Base-by-base conservation (phyloP, 495 filamentous ascomycete genomes). In the Trichoderma orchidacearum region DNA sequence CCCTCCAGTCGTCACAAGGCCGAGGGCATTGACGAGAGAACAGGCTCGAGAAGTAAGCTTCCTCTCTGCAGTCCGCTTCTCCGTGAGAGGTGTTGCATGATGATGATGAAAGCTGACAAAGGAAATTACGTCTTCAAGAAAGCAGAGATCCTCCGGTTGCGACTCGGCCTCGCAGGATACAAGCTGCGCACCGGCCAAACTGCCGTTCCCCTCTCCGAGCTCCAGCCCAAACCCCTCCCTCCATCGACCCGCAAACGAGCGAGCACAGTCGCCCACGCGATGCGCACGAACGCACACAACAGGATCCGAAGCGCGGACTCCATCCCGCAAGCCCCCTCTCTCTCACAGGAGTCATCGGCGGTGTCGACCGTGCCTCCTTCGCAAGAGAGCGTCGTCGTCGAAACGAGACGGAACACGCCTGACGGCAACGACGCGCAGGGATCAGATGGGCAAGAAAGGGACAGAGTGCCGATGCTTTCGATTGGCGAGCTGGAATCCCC, bases 141-240 rank as follows among this genome's bases (percentile, higher is more conserved):
- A 70, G 74, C 72, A 45, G 70, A 75, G 60, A 74, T 65, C 56
- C 60, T 80, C 45, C 73, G 74, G n/a, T 61, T 78, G 2, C 71
- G 77, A 25, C 68, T 80, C 21, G 64, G 72, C 1, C 66, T 80
- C 3, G 77, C 77, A 5, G 71, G 62, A 55, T 80, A 80, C 65
- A 80, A 79, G 61, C 70, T 80, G 23, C 69, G 66, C 5, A 80
- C 77, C 1, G 72, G 72, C 38, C 77, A 79, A 62, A 71, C 70
- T 6, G 68, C 76, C 54, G 66, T 77, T 11, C 74, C 76, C 9
- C 66, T 80, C 17, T 73, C 74, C 11, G 61, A 61, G 18, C 64
- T 77, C 18, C 61, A 72, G 45, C 48, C 59, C 54, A 62, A 61
- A 35, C 64, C 65, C 1, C 21, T 68, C 21, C 60, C 59, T 21